phyloP scores from a whole-genome alignment of 257 asterid species.

The Galeopsis tetrahit region DNA sequence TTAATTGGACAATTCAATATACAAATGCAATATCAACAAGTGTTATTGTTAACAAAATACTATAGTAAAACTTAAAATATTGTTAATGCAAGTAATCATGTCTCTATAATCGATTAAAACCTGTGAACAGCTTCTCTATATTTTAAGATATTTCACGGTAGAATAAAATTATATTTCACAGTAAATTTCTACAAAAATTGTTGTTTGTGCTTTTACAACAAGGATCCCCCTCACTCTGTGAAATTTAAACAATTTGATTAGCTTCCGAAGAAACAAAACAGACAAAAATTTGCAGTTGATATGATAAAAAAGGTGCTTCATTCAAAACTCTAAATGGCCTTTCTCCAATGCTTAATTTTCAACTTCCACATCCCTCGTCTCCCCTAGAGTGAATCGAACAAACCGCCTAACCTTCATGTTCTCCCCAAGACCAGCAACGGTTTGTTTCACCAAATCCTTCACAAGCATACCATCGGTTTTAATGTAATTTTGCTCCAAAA shows the following conservation, averaged over 20 bases:
- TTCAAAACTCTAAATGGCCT: background rate
- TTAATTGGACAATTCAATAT: no score
- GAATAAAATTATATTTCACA: background rate
- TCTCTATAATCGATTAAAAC: no score
- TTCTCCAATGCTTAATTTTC: conserved; percentile 38
- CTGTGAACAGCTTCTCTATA: no score
- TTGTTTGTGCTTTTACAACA: conserved; percentile 20
- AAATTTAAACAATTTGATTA: conserved; percentile 18
- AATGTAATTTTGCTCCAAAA: conserved; percentile 82
- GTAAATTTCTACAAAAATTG: conserved; percentile 31
- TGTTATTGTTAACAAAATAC: no score
- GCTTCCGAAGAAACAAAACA: conserved; percentile 16
- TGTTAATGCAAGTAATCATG: no score
- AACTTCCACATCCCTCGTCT: conserved; percentile 39
- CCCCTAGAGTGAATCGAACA: conserved; percentile 81
- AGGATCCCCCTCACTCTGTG: conserved; percentile 15
- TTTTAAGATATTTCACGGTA: no score
- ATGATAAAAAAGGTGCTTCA: background rate
- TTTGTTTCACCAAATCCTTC: conserved; percentile 92
- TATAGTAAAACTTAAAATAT: no score
- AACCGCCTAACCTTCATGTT: conserved; percentile 88
- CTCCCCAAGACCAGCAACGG: conserved; percentile 90
- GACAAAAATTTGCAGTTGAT: background rate
- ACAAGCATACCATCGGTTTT: conserved; percentile 71
- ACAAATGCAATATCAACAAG: no score